These are phyloP conservation scores for Pulveroboletus sp. DNA, from an alignment of 768 basidiomycete species.

Conservation along the genomic window DNA sequence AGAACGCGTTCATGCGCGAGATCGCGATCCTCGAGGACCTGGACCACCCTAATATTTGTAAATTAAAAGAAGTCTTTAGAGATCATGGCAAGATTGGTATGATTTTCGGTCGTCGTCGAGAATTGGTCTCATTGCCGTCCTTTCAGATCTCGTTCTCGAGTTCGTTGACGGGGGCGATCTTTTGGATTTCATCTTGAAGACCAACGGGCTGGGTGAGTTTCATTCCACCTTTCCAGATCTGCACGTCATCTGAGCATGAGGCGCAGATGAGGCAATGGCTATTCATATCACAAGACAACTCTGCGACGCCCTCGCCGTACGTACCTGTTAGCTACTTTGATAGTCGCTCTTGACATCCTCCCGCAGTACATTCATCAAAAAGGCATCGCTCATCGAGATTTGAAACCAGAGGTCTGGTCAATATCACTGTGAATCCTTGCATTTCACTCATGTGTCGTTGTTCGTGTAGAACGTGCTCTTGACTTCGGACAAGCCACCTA, in stretches of 20 bases:
- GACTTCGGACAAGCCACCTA: slow-evolving; percentile 63
- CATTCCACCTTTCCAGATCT: neutral
- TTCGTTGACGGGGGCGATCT: slow-evolving; percentile 86
- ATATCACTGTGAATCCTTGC: neutral
- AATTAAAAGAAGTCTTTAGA: slow-evolving; percentile 71
- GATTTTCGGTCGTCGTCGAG: slow-evolving; percentile 15
- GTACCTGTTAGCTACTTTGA: slow-evolving; percentile 17
- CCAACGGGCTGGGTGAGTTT: slow-evolving; percentile 56
- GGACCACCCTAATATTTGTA: slow-evolving; percentile 79
- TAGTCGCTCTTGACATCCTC: slow-evolving; percentile 1
- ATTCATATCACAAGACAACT: slow-evolving; percentile 77
- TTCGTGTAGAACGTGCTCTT: slow-evolving; percentile 69
- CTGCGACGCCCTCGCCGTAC: slow-evolving; percentile 71
- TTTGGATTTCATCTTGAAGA: slow-evolving; percentile 68
- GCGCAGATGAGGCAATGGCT: slow-evolving; percentile 51
- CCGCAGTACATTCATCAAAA: slow-evolving; percentile 61
- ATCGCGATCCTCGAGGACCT: slow-evolving; percentile 75
- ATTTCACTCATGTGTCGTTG: slow-evolving; percentile 1
- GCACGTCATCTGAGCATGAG: neutral
- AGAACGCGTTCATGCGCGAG: slow-evolving; percentile 55
- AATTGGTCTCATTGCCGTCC: slow-evolving; percentile 22
- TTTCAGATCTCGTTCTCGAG: slow-evolving; percentile 76
- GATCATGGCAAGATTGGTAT: slow-evolving; percentile 60
- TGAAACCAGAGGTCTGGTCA: slow-evolving; percentile 73
- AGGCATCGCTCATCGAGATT: slow-evolving; percentile 87